phyloP scores from a whole-genome alignment of 768 basidiomycete genomes.

The Auricularia cornea region DNA sequence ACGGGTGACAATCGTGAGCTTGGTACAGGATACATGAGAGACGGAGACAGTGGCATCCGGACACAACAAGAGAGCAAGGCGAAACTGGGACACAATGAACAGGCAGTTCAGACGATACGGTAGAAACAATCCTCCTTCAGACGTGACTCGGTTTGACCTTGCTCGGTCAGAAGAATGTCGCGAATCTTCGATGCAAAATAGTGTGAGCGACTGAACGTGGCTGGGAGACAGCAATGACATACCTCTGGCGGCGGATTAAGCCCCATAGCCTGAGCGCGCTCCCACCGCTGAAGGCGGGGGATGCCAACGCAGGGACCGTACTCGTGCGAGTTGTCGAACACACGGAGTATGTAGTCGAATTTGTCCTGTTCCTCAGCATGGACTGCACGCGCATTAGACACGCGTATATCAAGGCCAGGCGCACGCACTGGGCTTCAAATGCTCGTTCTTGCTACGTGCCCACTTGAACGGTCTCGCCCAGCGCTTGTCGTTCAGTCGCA shows the following conservation, averaged over 20 bases:
- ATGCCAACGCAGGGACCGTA: conserved; percentile 77
- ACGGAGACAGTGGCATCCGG: background rate
- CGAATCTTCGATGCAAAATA: conserved; percentile 43
- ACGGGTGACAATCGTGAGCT: background rate
- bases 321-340: conserved; percentile 73
- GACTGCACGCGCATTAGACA: conserved; percentile 33
- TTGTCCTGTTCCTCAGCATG: conserved; percentile 54
- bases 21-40: background rate
- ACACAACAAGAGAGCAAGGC: background rate
- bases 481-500: background rate
- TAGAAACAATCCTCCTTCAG: conserved; percentile 60
- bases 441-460: conserved; percentile 46
- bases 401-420: background rate
- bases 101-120: conserved; percentile 21
- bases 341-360: conserved; percentile 63
- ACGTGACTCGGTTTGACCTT: conserved; percentile 45
- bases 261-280: conserved; percentile 70
- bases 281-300: conserved; percentile 80
- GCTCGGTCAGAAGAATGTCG: conserved; percentile 63
- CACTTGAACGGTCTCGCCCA: background rate
- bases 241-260: conserved; percentile 76
- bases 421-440: conserved; percentile 50
- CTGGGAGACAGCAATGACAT: conserved; percentile 14
- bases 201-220: background rate
- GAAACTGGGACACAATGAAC: background rate